Conservation (phyloP, 2,329 filamentous ascomycete genomes). For the Cytospora mali region DNA sequence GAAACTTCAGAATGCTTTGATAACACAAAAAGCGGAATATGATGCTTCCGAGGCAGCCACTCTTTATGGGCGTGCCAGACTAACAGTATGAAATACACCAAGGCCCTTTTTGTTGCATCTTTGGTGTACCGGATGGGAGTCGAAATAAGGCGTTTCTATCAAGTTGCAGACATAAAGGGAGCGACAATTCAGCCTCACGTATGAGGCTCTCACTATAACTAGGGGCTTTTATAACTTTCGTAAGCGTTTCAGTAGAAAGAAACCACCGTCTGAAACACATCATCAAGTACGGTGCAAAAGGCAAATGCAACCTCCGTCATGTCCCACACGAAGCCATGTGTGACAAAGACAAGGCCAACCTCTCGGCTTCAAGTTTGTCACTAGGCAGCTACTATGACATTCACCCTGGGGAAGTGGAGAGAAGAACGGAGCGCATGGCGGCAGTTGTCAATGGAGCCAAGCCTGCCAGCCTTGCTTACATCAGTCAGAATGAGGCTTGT, state of each 20-base stretch:
- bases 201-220: no score
- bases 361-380: neutral
- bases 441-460: neutral
- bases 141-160: no score
- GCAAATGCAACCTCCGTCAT: no score
- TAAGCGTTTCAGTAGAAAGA: no score
- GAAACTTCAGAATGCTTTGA: neutral
- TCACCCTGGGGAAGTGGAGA: neutral
- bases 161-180: no score
- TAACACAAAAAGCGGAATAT: neutral
- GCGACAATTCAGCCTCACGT: no score
- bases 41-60: neutral
- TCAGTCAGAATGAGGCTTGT: neutral
- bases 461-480: neutral
- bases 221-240: no score
- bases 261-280: no score
- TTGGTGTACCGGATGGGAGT: neutral
- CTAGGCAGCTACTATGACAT: neutral
- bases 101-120: neutral
- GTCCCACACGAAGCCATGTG: no score
- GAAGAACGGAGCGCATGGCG: neutral
- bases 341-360: neutral
- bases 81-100: neutral
- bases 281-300: no score
- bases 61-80: neutral